Evolutionary conservation across 139 green algal genomes (phyloP).

Genomic region (Chlamydomonas sp.): DNA sequence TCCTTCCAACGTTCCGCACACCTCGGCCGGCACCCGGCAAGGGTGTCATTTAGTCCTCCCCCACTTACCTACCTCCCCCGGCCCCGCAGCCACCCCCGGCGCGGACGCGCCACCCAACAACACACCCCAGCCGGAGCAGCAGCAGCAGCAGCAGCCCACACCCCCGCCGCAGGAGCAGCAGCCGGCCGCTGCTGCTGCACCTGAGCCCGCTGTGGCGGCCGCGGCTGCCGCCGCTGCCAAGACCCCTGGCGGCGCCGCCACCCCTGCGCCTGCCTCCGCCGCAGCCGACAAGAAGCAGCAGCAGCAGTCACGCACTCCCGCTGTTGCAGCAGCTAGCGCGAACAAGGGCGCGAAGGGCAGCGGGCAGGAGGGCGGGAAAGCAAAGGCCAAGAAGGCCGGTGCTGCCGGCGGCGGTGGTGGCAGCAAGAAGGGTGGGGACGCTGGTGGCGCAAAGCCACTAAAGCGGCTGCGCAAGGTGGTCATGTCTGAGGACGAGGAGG

Average conservation of each 20-base stretch:
- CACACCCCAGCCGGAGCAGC: no score
- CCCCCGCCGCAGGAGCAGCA: no score
- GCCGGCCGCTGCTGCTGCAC: neutral
- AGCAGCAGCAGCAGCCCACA: no score
- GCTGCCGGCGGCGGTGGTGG: no score
- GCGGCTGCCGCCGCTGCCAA: neutral
- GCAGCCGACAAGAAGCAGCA: neutral
- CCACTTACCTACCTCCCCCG: no score
- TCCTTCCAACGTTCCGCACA: no score
- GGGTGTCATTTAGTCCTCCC: no score
- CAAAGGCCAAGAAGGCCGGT: neutral
- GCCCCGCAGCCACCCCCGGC: no score
- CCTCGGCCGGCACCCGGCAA: no score
- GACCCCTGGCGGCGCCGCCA: neutral
- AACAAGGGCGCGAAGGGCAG: neutral
- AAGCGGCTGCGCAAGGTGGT: neutral
- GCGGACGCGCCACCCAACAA: no score
- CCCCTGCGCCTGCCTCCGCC: neutral
- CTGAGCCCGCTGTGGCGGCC: neutral
- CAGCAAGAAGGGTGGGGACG: neutral
- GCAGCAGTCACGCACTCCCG: neutral
- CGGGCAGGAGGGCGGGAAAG: neutral
- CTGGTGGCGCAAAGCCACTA: neutral
- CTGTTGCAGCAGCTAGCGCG: slow-evolving; percentile 12
- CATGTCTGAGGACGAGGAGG: neutral